phyloP scores from a whole-genome alignment of 108 stramenopile species.

The Schizochytrium sp. region DNA sequence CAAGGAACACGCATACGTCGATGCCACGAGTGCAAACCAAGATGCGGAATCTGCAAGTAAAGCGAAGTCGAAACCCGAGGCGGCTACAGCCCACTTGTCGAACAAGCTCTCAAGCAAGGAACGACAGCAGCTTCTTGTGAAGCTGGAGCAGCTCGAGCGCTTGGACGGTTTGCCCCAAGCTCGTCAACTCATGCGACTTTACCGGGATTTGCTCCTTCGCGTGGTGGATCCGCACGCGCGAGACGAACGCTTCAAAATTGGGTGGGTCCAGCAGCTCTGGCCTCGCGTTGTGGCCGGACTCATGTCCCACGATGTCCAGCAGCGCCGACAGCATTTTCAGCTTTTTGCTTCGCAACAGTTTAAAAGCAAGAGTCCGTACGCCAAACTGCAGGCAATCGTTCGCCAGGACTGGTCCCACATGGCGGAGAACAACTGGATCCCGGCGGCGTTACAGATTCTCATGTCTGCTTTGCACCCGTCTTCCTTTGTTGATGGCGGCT shows the following conservation, averaged over 20 bases:
- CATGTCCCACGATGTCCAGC: neutral
- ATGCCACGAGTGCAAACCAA: neutral
- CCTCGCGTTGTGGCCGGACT: neutral
- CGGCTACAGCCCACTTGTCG: neutral
- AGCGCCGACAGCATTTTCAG: neutral
- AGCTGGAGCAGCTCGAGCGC: neutral
- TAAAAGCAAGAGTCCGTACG: neutral
- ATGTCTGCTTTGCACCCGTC: neutral
- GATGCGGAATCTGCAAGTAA: neutral
- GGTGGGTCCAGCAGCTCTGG: neutral
- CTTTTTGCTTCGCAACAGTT: neutral
- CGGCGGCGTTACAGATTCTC: neutral
- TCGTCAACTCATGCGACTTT: neutral
- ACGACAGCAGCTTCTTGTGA: neutral
- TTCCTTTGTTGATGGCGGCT: neutral
- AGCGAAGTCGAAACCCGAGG: neutral
- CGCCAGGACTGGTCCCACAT: neutral
- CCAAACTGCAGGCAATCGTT: neutral
- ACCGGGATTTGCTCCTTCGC: neutral
- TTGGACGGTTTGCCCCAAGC: neutral
- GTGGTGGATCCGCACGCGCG: neutral
- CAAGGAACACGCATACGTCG: no score
- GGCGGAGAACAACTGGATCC: neutral
- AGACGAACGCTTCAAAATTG: neutral
- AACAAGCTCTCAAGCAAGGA: neutral